Evolutionary conservation across 2,329 filamentous ascomycete species (phyloP), one percentile per base, ranked within the genome.

Genomic region (Beauveria asiatica): DNA sequence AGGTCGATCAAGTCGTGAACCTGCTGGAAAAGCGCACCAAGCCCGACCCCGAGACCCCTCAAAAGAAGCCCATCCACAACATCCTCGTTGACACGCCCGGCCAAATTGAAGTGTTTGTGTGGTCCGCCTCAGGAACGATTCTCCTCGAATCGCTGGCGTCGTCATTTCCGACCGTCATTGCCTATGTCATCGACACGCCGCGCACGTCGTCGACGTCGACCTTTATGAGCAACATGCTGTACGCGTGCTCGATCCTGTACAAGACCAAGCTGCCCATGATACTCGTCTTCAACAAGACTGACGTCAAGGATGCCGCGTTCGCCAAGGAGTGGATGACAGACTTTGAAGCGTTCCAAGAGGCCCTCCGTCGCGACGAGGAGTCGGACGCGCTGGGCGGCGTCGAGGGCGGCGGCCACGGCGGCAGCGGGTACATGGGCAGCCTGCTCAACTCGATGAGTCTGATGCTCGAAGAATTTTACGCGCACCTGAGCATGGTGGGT

Each of bases 221-320:
- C 0, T 99, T 99, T 75, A 99, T 99, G 94, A 95, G 90, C 72
- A 99, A 99, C 76, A 99, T 99, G 94, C 86, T 99, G 48, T 99
- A 99, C 74, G 94, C 94, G 23, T 97, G 94, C 80, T 96, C 90
- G 62, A 99, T 99, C 65, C 83, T 99, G 17, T 99, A 99, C 83
- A 97, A 97, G 79, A 97, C 93, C 2, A 96, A 96, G 72, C 80
- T 99, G 0, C 94, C 94, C 25, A 99, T 99, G 94, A 95, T 99
- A 58, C 78, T 99, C 8, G 94, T 99, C 11, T 97, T 99, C 81
- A 99, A 99, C 80, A 99, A 99, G 78, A 97, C 92, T 0, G 94
- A 99, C 69, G 91, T 96, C 46, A 91, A 96, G 72, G 89, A 95
- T 68, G 90, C 92, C 0, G 83, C 84, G 27, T 96, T 96, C 69